A percentile compares a stretch with the other conserved stretches of the same genome.
phyloP scores from a whole-genome alignment of 257 asterid genomes.

The Ajuga chamaepitys region DNA sequence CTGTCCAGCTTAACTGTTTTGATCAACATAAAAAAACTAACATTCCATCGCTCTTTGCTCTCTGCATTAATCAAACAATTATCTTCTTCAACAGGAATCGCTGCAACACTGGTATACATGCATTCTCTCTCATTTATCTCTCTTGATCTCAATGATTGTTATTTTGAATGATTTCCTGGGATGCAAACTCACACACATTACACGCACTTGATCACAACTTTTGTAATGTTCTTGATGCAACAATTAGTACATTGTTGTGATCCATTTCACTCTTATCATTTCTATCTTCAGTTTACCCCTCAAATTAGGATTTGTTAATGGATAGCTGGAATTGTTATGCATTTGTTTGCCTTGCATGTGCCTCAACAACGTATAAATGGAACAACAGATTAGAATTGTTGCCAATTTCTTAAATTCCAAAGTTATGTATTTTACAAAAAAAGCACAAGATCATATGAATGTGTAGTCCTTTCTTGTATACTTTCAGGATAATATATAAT shows the following conservation, averaged over 20 bases:
- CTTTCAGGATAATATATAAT: too few relatives aligned
- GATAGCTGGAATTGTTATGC: neutral
- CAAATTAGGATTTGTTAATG: neutral
- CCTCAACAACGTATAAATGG: too few relatives aligned
- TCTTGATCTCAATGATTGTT: neutral
- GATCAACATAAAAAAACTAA: neutral
- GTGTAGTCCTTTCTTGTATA: too few relatives aligned
- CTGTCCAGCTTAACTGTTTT: slow-evolving; percentile 19
- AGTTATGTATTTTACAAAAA: too few relatives aligned
- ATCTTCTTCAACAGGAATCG: neutral
- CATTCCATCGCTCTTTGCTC: slow-evolving; percentile 12
- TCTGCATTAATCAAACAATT: slow-evolving; percentile 6
- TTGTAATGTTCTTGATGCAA: neutral
- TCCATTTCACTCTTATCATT: neutral
- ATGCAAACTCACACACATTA: neutral
- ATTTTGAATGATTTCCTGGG: neutral
- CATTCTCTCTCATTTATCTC: neutral
- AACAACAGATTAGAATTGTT: too few relatives aligned
- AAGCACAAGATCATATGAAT: too few relatives aligned
- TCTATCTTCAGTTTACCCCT: neutral
- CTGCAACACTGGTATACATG: slow-evolving; percentile 6
- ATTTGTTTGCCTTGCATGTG: too few relatives aligned
- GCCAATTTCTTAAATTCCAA: too few relatives aligned
- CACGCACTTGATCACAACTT: neutral
- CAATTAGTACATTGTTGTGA: neutral